phyloP scores from a whole-genome alignment of 2,329 filamentous ascomycete species.

The Alternaria brassicicola region DNA sequence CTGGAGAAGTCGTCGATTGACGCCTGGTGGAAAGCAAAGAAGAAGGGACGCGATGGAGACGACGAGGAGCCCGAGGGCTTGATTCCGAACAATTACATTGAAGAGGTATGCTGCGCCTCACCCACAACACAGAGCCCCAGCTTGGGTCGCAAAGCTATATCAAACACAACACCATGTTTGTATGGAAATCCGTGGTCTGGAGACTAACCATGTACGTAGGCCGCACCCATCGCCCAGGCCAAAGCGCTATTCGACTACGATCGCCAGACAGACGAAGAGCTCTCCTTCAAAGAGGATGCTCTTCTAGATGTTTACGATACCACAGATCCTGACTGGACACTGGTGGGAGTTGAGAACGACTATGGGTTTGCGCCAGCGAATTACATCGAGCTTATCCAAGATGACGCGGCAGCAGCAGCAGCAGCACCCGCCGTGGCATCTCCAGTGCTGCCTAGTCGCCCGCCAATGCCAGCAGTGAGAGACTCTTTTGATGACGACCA shows the following conservation, averaged over 20 bases:
- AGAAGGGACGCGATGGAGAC: constrained; percentile 76
- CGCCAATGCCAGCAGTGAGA: constrained; percentile 47
- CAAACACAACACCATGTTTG: background rate
- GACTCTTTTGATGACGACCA: constrained; percentile 53
- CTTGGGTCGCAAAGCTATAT: background rate
- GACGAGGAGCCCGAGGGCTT: constrained; percentile 90
- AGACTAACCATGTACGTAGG: constrained; percentile 47
- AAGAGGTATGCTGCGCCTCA: constrained; percentile 68
- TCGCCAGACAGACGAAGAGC: constrained; percentile 94
- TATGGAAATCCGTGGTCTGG: background rate
- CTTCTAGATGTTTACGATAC: constrained; percentile 84
- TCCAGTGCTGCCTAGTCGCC: constrained; percentile 50
- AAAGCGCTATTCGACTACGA: constrained; percentile 98
- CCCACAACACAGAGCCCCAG: background rate
- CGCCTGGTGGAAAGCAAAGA: constrained; percentile 97
- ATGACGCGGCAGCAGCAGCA: constrained; percentile 47
- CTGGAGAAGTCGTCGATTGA: constrained; percentile 76
- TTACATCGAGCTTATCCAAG: constrained; percentile 79
- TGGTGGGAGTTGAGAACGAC: constrained; percentile 82
- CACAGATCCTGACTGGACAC: constrained; percentile 93
- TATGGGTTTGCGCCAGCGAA: constrained; percentile 96
- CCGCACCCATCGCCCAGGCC: constrained; percentile 70
- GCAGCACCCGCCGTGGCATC: constrained; percentile 49
- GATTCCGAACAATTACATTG: constrained; percentile 93
- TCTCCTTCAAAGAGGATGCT: constrained; percentile 92